These are phyloP conservation scores for Saturnispora besseyi DNA, from an alignment of 805 yeast genomes.

Conservation along the genomic window DNA sequence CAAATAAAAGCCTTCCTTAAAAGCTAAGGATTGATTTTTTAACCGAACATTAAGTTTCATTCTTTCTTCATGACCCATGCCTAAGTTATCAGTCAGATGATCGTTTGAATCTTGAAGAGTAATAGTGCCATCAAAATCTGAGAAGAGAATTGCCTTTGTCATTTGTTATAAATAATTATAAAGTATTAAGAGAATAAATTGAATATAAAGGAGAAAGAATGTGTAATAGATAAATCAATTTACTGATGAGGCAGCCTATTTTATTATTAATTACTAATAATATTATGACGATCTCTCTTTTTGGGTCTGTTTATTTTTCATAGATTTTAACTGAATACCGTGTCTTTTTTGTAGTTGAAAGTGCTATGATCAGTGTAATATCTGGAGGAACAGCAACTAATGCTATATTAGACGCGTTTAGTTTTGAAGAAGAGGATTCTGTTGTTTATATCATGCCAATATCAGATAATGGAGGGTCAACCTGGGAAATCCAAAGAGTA, in stretches of 20 bases:
- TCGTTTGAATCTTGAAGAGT: constrained; percentile 94
- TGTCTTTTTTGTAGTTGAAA: background rate
- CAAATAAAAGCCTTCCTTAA: constrained; percentile 72
- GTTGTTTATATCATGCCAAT: constrained; percentile 70
- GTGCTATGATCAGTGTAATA: constrained; percentile 25
- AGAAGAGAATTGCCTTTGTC: constrained; percentile 68
- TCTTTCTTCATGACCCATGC: constrained; percentile 71
- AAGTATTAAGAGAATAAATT: background rate
- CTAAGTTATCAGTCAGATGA: constrained; percentile 77
- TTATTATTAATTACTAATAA: too few species aligned
- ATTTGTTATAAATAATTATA: background rate
- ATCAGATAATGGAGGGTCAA: constrained; percentile 91
- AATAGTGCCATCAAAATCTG: constrained; percentile 98
- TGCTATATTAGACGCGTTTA: constrained; percentile 54
- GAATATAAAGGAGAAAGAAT: background rate
- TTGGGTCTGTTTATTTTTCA: background rate
- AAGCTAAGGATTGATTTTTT: constrained; percentile 54
- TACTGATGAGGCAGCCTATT: too few species aligned
- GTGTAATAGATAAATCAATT: background rate
- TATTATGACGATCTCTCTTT: too few species aligned
- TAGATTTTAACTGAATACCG: background rate
- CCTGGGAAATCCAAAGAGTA: constrained; percentile 77
- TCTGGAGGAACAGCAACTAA: constrained; percentile 90
- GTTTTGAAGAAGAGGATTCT: constrained; percentile 14
- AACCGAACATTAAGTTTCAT: constrained; percentile 61